Base-by-base conservation (phyloP, 257 asterid species). In the Scutellaria minor region DNA sequence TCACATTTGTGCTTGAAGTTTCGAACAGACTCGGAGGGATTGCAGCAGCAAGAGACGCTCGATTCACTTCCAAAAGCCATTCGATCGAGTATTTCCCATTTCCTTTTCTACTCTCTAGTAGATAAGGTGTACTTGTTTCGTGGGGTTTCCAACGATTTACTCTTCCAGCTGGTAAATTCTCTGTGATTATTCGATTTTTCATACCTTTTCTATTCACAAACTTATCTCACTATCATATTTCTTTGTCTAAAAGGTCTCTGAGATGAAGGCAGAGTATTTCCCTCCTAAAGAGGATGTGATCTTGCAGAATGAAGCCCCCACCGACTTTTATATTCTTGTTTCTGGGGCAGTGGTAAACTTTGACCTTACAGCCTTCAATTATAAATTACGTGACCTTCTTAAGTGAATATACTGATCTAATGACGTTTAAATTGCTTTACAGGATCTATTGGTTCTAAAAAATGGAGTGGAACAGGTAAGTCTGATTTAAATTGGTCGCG, bases 391-490 rank as follows among this genome's bases (percentile, higher is more conserved):
- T 10, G 45, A 64, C 5, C 7, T 4, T 18, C 31, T 61, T 47
- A 61, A 18, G 40, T 27, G 2, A 15, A 50, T 61, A 9, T 47
- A 6, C 24, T 46, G 47, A 39, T 35, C 53, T 71, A 60, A 51
- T 60, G 31, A 20, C 58, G 40, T 31, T 3, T 64, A 5, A 8
- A 22, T 66, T 68, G 51, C 11, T 64, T 68, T 62, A 27, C 83
- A 87, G 93, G 93, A 87, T 9, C 73, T 85, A 39, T 4, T 87
- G 72, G 84, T 78, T 52, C 61, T 67, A 75, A 81, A 82, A 76
- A 85, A 85, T 52, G 87, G 88, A 66, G 81, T 50, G 62, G 99
- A 95, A 81, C 91, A 88, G 90, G 98, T 69, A 83, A 86, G 96
- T 81, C 22, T 27, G 7, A 50, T 75, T 64, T 60, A 51, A 58